phyloP scores from a whole-genome alignment of 768 basidiomycete species.

The Clitopilus hobsonii region DNA sequence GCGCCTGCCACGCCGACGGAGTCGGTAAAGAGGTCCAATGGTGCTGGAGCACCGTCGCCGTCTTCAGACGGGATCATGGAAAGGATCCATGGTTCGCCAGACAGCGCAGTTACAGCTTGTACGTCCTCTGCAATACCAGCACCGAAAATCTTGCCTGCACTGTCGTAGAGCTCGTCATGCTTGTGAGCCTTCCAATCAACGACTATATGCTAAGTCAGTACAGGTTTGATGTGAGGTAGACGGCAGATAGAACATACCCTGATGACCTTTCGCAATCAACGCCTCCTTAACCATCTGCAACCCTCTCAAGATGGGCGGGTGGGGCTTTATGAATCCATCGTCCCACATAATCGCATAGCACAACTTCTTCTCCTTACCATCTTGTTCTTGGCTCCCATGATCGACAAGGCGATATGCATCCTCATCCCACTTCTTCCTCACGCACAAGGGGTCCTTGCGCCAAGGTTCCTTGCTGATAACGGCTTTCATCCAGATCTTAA shows the following conservation, averaged over 20 bases:
- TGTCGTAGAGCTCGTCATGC: slow-evolving; percentile 39
- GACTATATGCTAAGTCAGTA: slow-evolving; percentile 32
- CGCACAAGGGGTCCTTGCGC: slow-evolving; percentile 56
- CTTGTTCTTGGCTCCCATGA: slow-evolving; percentile 23
- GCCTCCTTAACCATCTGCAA: slow-evolving; percentile 53
- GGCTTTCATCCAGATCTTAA: slow-evolving; percentile 63
- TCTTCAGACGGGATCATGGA: slow-evolving; percentile 37
- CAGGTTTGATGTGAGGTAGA: background rate
- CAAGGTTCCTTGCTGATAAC: slow-evolving; percentile 60
- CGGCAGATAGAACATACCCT: slow-evolving; percentile 34
- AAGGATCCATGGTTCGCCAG: slow-evolving; percentile 52
- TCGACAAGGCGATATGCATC: slow-evolving; percentile 55
- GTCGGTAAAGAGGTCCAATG: background rate
- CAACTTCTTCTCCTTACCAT: slow-evolving; percentile 39
- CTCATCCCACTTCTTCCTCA: slow-evolving; percentile 58
- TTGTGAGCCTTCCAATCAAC: slow-evolving; percentile 64
- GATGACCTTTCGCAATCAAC: slow-evolving; percentile 57
- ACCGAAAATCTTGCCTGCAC: slow-evolving; percentile 31
- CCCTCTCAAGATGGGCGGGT: slow-evolving; percentile 62
- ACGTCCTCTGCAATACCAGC: slow-evolving; percentile 49
- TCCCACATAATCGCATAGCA: slow-evolving; percentile 67
- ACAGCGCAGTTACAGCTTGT: slow-evolving; percentile 23
- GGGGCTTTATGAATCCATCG: slow-evolving; percentile 53
- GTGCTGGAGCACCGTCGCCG: slow-evolving; percentile 1
- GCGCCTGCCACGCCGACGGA: slow-evolving; percentile 1